Evolutionary conservation across 2,329 filamentous ascomycete species (phyloP).

Genomic region (Scedosporium dehoogii): DNA sequence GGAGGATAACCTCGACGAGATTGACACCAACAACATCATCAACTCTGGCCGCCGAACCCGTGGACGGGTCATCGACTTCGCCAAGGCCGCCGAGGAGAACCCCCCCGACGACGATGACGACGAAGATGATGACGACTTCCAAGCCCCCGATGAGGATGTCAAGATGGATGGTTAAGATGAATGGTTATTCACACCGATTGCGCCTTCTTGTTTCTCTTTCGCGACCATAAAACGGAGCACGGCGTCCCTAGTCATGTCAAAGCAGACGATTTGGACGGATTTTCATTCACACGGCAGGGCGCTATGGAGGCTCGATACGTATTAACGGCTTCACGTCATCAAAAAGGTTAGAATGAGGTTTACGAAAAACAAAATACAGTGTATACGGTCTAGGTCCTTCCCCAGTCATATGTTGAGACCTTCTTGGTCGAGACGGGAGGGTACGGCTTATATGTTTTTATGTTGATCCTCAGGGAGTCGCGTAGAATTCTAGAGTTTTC

Average conservation of each 20-base stretch:
- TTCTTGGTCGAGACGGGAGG: not conserved
- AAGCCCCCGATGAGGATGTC: conserved; percentile 54
- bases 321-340: conserved; percentile 1
- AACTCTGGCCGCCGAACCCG: conserved; percentile 71
- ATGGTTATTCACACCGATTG: not conserved
- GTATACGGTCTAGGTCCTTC: not conserved
- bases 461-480: not conserved
- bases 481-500: not conserved
- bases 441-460: not conserved
- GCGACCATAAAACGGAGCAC: not conserved
- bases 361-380: conserved; percentile 1
- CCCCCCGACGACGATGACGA: conserved; percentile 67
- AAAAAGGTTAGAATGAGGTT: conserved; percentile 5
- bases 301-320: not conserved
- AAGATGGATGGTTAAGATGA: conserved; percentile 52
- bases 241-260: not conserved
- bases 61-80: conserved; percentile 86
- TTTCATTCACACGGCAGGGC: not conserved
- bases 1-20: conserved; percentile 81
- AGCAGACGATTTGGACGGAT: not conserved
- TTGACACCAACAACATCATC: conserved; percentile 84
- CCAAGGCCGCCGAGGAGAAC: conserved; percentile 75
- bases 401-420: not conserved
- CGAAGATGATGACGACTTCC: conserved; percentile 65
- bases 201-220: not conserved